A percentile compares a stretch with the other conserved stretches of the same genome.
Conservation (phyloP, 2,329 filamentous ascomycete species). For the Blumeria graminis region DNA sequence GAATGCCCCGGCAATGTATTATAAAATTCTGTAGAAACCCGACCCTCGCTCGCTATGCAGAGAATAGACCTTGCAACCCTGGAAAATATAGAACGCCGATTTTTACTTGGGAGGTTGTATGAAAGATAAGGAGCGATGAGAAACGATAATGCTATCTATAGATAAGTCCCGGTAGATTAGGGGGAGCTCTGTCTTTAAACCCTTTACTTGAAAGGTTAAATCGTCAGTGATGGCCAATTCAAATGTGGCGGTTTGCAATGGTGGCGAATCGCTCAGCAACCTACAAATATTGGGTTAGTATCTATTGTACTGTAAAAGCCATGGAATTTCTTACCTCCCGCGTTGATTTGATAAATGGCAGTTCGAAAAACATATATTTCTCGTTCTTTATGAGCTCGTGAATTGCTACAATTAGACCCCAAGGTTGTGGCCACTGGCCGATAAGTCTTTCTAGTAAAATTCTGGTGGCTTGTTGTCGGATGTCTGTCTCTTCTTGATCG, state of each 20-base stretch:
- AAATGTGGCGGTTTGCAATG: constrained; percentile 9
- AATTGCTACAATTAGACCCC: constrained; percentile 76
- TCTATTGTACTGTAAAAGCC: not conserved
- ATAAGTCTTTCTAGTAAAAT: constrained; percentile 72
- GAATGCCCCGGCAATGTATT: constrained; percentile 4
- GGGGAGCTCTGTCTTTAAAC: too few relatives aligned
- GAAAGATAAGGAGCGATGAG: constrained; percentile 9
- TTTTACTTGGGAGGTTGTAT: constrained; percentile 14
- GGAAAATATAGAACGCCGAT: constrained; percentile 14
- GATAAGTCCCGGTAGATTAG: too few relatives aligned
- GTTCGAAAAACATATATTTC: constrained; percentile 74
- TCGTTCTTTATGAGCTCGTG: constrained; percentile 81
- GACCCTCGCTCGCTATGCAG: constrained; percentile 17
- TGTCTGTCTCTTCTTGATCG: constrained; percentile 53
- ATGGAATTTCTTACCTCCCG: constrained; percentile 41
- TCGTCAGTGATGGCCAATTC: not conserved
- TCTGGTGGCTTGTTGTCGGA: constrained; percentile 76
- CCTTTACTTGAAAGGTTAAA: not conserved
- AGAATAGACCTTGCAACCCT: constrained; percentile 13
- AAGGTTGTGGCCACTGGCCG: constrained; percentile 79
- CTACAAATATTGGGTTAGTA: constrained; percentile 5
- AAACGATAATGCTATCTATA: not conserved
- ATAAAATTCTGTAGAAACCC: constrained; percentile 13
- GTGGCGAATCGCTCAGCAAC: constrained; percentile 13
- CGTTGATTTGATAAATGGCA: constrained; percentile 73